Conservation (phyloP, 2,329 filamentous ascomycete genomes). For the Ophiostoma sp. region DNA sequence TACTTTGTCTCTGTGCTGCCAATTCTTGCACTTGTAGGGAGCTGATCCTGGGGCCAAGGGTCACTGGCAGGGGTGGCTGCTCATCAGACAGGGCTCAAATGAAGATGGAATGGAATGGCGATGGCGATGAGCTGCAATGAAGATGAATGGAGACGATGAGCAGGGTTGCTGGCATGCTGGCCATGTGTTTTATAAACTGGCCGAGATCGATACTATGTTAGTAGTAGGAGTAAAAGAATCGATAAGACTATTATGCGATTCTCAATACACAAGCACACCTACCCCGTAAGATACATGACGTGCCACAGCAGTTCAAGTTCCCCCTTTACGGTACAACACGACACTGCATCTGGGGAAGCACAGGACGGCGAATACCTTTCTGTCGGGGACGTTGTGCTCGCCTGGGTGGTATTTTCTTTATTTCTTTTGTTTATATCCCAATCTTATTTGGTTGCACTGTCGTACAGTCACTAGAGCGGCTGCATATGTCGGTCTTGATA, state of each 20-base stretch:
- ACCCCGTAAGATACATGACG: too few species aligned
- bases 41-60: not conserved
- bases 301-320: not conserved
- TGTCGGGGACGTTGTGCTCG: conserved; percentile 12
- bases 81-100: not conserved
- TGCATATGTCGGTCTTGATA: not conserved
- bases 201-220: not conserved
- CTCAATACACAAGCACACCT: too few species aligned
- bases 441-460: too few species aligned
- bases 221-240: not conserved
- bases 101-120: not conserved
- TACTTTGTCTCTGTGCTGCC: not conserved
- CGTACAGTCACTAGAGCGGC: not conserved
- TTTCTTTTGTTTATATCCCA: too few species aligned
- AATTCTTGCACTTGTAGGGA: not conserved
- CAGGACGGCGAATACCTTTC: conserved; percentile 16
- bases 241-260: too few species aligned
- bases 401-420: not conserved
- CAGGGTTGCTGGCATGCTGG: not conserved
- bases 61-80: not conserved
- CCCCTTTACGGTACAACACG: not conserved
- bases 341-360: not conserved
- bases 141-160: not conserved
- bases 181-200: not conserved
- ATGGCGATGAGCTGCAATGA: not conserved